Evolutionary conservation across 2,329 filamentous ascomycete species (phyloP), one percentile per base, ranked within the genome.

Genomic region (Microdochium nivale): DNA sequence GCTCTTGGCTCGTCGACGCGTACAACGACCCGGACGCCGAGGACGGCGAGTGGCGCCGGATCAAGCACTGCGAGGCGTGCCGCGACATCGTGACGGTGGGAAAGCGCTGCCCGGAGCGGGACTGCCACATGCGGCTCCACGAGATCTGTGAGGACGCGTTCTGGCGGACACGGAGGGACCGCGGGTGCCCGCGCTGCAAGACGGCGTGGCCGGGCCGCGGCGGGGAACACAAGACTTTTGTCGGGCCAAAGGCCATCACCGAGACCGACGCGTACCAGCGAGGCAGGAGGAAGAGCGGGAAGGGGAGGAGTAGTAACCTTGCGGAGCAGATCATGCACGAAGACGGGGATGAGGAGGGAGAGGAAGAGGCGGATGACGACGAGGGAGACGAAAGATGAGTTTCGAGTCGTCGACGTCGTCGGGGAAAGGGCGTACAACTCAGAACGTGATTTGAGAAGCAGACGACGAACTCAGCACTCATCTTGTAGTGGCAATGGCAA

Each of bases 11-110:
- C 48, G 71, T 89, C n/a, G 87, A 88, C 50, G 89, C 86, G 25
- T 99, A 96, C 68, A 97, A 99, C 63, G 88, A 95, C 51, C 70
- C 77, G 0, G 79, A 81, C 10, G 74, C 76, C 1, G 81, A 81
- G 10, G 70, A 73, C 1, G 69, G 71, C n/a, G 81, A 81, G 32
- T 83, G 79, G 75, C 79, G 89, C 63, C 82, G 83, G 55, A 87
- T 99, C 65, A 95, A 94, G 70, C 82, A 84, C 56, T 99, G 94
- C 65, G 81, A 87, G 62, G 90, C 88, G 0, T 99, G 94, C 68
- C 87, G 83, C 66, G 90, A 96, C 57, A 86, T 97, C 55, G 81
- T 97, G 40, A 99, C 92, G 1, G 73, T 87, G 56, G 90, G 91
- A 1, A 80, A 90, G 74, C 79, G 91, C 51, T 96, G 91, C 68